phyloP scores from a whole-genome alignment of 2,329 filamentous ascomycete genomes.

The Leptographium radiaticola region DNA sequence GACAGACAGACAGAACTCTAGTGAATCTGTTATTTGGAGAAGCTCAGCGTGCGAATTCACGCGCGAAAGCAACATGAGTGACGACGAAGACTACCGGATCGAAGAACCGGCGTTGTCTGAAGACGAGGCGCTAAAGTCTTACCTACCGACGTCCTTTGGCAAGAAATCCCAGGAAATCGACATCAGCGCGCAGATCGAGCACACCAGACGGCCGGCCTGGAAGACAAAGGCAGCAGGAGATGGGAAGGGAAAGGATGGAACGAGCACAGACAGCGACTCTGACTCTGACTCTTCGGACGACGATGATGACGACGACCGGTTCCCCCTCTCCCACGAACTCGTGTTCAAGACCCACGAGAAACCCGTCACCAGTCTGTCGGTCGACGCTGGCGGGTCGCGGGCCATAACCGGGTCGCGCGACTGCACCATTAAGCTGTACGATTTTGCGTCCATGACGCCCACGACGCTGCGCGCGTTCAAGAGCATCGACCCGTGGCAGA shows the following conservation, averaged over 20 bases:
- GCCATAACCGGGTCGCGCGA: constrained; percentile 86
- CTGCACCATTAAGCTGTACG: constrained; percentile 82
- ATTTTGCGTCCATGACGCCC: constrained; percentile 91
- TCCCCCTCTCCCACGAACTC: constrained; percentile 84
- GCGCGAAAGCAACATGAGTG: neutral
- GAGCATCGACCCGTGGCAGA: constrained; percentile 72
- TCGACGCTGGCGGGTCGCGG: constrained; percentile 75
- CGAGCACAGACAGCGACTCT: constrained; percentile 19
- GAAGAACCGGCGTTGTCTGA: constrained; percentile 39
- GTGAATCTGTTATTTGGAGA: too few relatives aligned
- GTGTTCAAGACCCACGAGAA: constrained; percentile 85
- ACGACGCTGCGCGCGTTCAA: constrained; percentile 91
- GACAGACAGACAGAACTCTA: neutral
- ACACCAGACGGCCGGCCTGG: constrained; percentile 50
- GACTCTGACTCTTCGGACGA: constrained; percentile 29
- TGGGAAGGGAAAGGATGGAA: constrained; percentile 11
- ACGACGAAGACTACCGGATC: constrained; percentile 43
- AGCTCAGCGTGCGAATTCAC: neutral
- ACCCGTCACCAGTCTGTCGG: constrained; percentile 68
- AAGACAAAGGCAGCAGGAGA: constrained; percentile 18
- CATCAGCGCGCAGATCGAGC: constrained; percentile 68
- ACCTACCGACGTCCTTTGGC: constrained; percentile 73
- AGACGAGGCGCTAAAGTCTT: constrained; percentile 61
- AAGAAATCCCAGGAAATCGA: constrained; percentile 65
- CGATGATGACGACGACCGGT: constrained; percentile 69